Evolutionary conservation across 371 early-diverging fungal genomes (phyloP), one percentile per base, ranked within the genome.

Genomic region (Dinochytrium kinnereticum): DNA sequence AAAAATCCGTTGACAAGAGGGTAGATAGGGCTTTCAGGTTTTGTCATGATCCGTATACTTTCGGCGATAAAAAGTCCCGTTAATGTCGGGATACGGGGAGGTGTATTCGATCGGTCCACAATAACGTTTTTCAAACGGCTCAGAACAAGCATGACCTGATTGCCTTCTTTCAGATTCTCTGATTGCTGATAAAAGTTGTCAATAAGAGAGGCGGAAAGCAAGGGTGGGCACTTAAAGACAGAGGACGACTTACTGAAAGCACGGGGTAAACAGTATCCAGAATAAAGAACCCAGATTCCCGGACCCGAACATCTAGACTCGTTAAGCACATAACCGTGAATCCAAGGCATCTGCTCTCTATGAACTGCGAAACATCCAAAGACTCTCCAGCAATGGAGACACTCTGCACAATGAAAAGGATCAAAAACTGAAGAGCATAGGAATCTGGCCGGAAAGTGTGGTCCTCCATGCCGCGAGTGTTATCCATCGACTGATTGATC

Each of bases 1-100:
- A 93, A 84, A 84, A 92, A 94, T 64, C 83, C 85, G 57, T 93
- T 87, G 55, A 95, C 83, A 50, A 88, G 85, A 36, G 92, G 88
- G 78, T 90, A 90, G 91, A 94, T 89, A 64, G 86, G 88, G 67
- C 90, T 89, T 17, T 89, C 92, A 3, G 96, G 94, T 57, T 88
- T 87, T 31, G 90, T 72, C 21, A 92, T 69, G 0, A 92, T 81
- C 2, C 84, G 76, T 1, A 93, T 59, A 0, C 90, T 84, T 61
- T 92, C 91, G 0, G 91, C 90, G 15, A 91, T 79, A 77, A 92
- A 93, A 0, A 89, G 73, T 0, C 91, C 83, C 26, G 92, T 86
- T 26, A 91, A 79, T 0, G 87, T 78, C 21, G 95, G 94, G 0
- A 95, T 69, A 19, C 79, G 73, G 13, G 68, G 69, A 3, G 61